These are phyloP conservation scores for Dioszegia crocea DNA, from an alignment of 768 basidiomycete genomes.

Conservation along the genomic window DNA sequence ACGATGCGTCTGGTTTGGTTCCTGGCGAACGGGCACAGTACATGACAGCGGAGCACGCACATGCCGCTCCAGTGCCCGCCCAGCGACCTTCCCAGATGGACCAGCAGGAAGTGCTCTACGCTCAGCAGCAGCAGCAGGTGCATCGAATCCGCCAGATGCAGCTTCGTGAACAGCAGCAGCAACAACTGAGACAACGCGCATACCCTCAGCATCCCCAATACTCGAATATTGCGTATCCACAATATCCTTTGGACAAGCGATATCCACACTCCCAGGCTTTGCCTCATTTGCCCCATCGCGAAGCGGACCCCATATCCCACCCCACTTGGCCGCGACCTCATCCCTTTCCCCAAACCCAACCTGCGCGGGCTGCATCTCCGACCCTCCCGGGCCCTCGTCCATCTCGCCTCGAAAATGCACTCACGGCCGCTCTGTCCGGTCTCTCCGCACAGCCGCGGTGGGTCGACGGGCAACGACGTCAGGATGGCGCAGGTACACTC, in stretches of 20 bases:
- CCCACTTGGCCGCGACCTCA: background rate
- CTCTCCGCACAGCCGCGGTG: conserved; percentile 13
- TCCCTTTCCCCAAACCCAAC: conserved; percentile 1
- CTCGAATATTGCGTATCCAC: no score
- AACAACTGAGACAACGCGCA: background rate
- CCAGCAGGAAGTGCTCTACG: background rate
- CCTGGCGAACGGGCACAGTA: background rate
- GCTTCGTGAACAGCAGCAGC: background rate
- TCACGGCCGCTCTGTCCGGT: conserved; percentile 16
- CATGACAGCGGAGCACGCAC: no score
- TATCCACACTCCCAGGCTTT: background rate
- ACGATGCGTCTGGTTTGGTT: background rate
- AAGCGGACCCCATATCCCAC: background rate
- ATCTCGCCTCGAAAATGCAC: conserved; percentile 2
- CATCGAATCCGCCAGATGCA: background rate
- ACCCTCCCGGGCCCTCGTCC: background rate
- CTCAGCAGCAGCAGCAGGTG: background rate
- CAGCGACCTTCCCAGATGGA: background rate
- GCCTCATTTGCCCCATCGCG: no score
- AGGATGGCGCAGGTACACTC: background rate
- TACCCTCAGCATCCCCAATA: background rate
- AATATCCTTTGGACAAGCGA: background rate
- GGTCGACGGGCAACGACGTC: conserved; percentile 21
- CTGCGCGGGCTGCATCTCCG: conserved; percentile 1
- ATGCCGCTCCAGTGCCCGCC: no score